Percentiles rank a stretch among this genome's conserved stretches.
Conservation (phyloP, 2,329 filamentous ascomycete species). For the Ophiostoma sp. region DNA sequence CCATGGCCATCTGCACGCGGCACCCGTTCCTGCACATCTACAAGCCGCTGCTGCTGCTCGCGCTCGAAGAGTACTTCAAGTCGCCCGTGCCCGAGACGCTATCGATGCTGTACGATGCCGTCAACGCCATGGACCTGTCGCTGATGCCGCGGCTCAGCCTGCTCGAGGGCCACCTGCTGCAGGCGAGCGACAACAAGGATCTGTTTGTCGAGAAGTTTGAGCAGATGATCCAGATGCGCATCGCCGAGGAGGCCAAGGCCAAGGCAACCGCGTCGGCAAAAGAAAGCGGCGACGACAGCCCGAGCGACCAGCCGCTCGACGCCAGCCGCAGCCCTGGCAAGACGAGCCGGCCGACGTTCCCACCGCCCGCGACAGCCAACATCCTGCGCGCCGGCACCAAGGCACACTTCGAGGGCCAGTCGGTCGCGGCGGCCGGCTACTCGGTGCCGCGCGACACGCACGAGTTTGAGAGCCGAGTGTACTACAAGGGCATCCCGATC, state of each 20-base stretch:
- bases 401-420: constrained; percentile 51
- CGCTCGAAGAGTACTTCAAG: constrained; percentile 95
- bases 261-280: constrained; percentile 30
- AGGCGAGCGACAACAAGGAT: constrained; percentile 89
- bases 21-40: constrained; percentile 99
- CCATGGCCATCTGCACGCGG: constrained; percentile 97
- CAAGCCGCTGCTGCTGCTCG: constrained; percentile 88
- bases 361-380: constrained; percentile 32
- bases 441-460: constrained; percentile 87
- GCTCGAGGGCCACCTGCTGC: constrained; percentile 78
- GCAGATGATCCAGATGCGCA: constrained; percentile 79
- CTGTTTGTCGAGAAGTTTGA: constrained; percentile 98
- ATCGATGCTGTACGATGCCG: constrained; percentile 79
- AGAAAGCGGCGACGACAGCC: constrained; percentile 42
- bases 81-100: constrained; percentile 82
- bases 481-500: constrained; percentile 94
- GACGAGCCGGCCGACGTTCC: not conserved
- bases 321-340: constrained; percentile 40
- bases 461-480: constrained; percentile 91
- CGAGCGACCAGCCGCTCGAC: constrained; percentile 25
- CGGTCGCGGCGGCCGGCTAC: constrained; percentile 52
- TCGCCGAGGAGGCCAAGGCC: constrained; percentile 52
- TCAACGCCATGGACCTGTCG: constrained; percentile 95
- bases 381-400: constrained; percentile 59
- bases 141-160: constrained; percentile 80